Percentiles rank a stretch among this genome's conserved stretches.
Evolutionary conservation across 78 protist species (phyloP).

Genomic region (Dictyostelium capitatum): DNA sequence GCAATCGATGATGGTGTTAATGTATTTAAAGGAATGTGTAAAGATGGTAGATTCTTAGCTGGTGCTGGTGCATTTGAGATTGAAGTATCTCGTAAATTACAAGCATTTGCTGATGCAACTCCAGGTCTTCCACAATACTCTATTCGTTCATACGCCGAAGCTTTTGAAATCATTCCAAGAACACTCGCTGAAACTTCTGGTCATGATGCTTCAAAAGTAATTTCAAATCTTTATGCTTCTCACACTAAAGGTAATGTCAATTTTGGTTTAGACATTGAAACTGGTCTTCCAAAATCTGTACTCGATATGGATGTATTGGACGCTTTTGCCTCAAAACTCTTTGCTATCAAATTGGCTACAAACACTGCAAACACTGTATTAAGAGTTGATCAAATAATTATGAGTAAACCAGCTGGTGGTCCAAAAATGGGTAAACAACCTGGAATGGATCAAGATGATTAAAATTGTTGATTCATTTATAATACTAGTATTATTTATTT

Average conservation of each 20-base stretch:
- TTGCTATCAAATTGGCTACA: slow-evolving; percentile 94
- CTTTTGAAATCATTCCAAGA: slow-evolving; percentile 97
- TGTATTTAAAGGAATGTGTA: slow-evolving; percentile 89
- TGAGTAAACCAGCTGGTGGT: slow-evolving; percentile 98
- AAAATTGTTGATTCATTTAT: no score
- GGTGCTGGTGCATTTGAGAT: slow-evolving; percentile 99
- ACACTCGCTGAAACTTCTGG: slow-evolving; percentile 99
- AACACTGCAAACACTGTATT: slow-evolving; percentile 98
- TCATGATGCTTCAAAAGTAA: slow-evolving; percentile 82
- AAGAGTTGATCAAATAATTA: slow-evolving; percentile 99
- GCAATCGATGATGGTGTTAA: slow-evolving; percentile 98
- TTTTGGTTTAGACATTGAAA: slow-evolving; percentile 95
- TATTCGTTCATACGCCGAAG: slow-evolving; percentile 94
- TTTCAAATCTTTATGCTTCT: slow-evolving; percentile 92
- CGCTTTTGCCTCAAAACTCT: slow-evolving; percentile 82
- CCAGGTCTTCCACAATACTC: slow-evolving; percentile 98
- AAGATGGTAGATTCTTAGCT: slow-evolving; percentile 94
- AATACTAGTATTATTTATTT: no score
- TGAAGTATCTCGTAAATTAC: slow-evolving; percentile 87
- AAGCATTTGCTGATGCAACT: slow-evolving; percentile 75
- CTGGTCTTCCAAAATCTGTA: slow-evolving; percentile 39
- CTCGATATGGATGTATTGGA: slow-evolving; percentile 90
- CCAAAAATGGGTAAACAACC: slow-evolving; percentile 89
- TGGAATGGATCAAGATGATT: slow-evolving; percentile 45
- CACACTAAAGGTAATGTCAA: slow-evolving; percentile 92